Evolutionary conservation across 192 early-diverging fungal species (phyloP).

Genomic region (Phlyctochytrium planicorne): DNA sequence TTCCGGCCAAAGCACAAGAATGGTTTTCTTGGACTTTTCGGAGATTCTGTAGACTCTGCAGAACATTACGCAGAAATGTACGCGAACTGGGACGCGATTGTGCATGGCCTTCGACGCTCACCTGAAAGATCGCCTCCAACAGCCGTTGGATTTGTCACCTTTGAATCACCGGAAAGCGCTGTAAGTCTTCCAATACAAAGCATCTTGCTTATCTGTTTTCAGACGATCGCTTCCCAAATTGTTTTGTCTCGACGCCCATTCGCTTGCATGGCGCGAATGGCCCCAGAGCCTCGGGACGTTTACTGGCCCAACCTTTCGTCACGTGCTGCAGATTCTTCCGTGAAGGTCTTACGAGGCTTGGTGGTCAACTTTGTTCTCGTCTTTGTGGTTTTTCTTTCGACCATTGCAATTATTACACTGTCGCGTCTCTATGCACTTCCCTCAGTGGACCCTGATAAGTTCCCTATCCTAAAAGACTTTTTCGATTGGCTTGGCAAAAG

Average conservation of each 20-base stretch:
- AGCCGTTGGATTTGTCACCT: conserved; percentile 54
- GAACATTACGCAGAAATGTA: conserved; percentile 44
- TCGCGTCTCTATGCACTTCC: conserved; percentile 32
- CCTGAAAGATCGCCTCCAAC: conserved; percentile 44
- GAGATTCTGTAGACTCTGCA: conserved; percentile 42
- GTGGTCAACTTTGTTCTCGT: conserved; percentile 26
- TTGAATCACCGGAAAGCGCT: conserved; percentile 55
- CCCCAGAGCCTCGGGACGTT: conserved; percentile 57
- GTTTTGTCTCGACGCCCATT: conserved; percentile 45
- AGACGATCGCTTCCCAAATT: conserved; percentile 50
- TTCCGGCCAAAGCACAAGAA: conserved; percentile 42
- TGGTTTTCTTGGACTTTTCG: conserved; percentile 47
- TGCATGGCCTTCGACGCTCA: conserved; percentile 24
- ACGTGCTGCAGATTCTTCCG: conserved; percentile 36
- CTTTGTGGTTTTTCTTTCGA: conserved; percentile 14
- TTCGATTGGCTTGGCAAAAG: conserved; percentile 31
- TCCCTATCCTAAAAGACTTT: conserved; percentile 32
- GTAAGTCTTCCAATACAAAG: conserved; percentile 25
- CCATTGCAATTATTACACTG: conserved; percentile 34
- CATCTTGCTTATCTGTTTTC: neutral
- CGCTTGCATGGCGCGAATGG: conserved; percentile 45
- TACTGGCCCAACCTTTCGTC: conserved; percentile 57
- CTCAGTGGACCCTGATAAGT: conserved; percentile 27
- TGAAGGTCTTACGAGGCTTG: conserved; percentile 49
- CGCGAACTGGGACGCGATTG: conserved; percentile 39